A percentile compares a stretch with the other conserved stretches of the same genome.
Evolutionary conservation across 306 rosid species (phyloP).

Genomic region (Geum urbanum): DNA sequence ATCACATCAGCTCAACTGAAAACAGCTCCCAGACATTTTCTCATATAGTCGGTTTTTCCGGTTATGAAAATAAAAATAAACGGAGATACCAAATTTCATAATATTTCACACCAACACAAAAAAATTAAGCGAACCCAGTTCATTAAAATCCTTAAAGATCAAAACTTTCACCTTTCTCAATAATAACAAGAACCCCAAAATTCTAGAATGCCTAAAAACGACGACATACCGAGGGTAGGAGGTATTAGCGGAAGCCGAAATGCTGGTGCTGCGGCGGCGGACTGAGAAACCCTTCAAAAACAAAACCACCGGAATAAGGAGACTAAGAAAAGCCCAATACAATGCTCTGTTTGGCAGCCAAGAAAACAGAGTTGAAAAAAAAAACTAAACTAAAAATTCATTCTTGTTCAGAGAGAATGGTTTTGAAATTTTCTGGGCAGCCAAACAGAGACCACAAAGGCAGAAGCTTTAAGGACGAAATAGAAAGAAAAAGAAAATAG

Average conservation of each 20-base stretch:
- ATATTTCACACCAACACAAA: neutral
- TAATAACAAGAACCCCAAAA: neutral
- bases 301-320: neutral
- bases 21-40: constrained; percentile 35
- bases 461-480: neutral
- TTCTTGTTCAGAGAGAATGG: neutral
- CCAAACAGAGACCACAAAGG: constrained; percentile 25
- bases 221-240: constrained; percentile 20
- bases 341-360: constrained; percentile 26
- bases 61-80: constrained; percentile 23
- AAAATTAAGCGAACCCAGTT: neutral
- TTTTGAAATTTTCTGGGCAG: constrained; percentile 12
- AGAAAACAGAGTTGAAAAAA: constrained; percentile 17
- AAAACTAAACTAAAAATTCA: neutral
- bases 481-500: neutral
- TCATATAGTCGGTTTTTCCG: constrained; percentile 25
- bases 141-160: neutral
- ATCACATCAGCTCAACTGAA: constrained; percentile 63
- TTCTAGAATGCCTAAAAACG: neutral
- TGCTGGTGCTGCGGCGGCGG: constrained; percentile 4
- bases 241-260: constrained; percentile 13
- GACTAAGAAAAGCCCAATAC: neutral
- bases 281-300: constrained; percentile 18
- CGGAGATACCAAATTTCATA: neutral
- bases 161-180: constrained; percentile 1